Percentiles rank a stretch among this genome's conserved stretches.
Conservation (phyloP, 345 rosid genomes). For the Populus pruinosa region DNA sequence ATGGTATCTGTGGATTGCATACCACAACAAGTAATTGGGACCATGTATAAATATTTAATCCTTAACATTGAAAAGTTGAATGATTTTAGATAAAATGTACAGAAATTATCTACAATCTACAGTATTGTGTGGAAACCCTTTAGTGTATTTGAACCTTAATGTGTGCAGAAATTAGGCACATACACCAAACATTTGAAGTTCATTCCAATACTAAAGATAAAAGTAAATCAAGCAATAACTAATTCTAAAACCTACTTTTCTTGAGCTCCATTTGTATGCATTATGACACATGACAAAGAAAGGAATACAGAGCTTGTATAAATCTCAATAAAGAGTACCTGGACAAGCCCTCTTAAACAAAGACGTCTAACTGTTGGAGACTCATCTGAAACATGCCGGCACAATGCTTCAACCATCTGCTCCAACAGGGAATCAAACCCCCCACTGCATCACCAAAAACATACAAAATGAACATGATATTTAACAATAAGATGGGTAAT, state of each 20-base stretch:
- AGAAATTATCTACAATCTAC: no score
- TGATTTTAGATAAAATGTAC: not conserved
- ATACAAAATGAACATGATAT: slow-evolving; percentile 3
- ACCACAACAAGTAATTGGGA: not conserved
- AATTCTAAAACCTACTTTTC: not conserved
- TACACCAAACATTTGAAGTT: no score
- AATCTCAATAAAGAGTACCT: slow-evolving; percentile 40
- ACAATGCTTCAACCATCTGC: slow-evolving; percentile 89
- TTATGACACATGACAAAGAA: not conserved
- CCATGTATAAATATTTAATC: not conserved
- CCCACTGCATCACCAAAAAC: slow-evolving; percentile 51
- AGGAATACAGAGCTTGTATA: not conserved
- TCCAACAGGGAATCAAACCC: slow-evolving; percentile 72
- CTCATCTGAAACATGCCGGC: slow-evolving; percentile 93
- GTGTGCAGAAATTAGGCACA: no score
- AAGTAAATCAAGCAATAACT: no score
- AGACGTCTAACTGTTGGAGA: slow-evolving; percentile 92
- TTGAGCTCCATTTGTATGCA: not conserved
- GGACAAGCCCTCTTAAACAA: slow-evolving; percentile 89
- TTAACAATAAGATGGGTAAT: not conserved
- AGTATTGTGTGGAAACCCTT: no score
- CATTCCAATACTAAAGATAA: no score
- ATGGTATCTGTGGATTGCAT: slow-evolving; percentile 62
- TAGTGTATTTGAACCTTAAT: no score
- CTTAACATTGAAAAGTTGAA: not conserved